These are phyloP conservation scores for Canavalia ensiformis DNA, from an alignment of 306 rosid genomes.

Conservation along the genomic window DNA sequence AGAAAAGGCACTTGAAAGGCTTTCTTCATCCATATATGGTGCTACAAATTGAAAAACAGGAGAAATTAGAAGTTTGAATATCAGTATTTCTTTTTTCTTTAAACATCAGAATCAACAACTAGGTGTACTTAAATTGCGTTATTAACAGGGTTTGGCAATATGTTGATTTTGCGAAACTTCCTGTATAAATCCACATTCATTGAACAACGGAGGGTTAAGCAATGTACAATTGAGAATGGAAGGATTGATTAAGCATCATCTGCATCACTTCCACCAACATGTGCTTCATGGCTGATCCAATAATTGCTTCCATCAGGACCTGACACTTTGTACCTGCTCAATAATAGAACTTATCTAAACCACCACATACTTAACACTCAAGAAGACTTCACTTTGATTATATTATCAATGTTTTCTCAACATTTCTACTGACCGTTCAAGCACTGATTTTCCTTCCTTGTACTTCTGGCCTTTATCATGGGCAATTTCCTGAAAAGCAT, in stretches of 20 bases:
- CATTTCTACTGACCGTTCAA: constrained; percentile 72
- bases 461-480: constrained; percentile 69
- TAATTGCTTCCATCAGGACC: constrained; percentile 89
- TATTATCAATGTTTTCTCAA: constrained; percentile 39
- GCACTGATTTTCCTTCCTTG: constrained; percentile 79
- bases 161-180: constrained; percentile 51
- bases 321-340: constrained; percentile 71
- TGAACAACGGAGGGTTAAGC: constrained; percentile 55
- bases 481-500: constrained; percentile 68
- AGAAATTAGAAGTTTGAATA: constrained; percentile 44
- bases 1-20: constrained; percentile 18
- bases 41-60: constrained; percentile 46
- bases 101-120: constrained; percentile 44
- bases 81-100: not conserved
- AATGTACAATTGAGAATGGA: constrained; percentile 64
- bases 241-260: constrained; percentile 67
- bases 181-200: constrained; percentile 49
- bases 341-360: constrained; percentile 55
- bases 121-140: constrained; percentile 51
- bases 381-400: constrained; percentile 35
- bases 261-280: constrained; percentile 85
- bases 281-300: constrained; percentile 74
- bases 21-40: constrained; percentile 47
- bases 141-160: constrained; percentile 44
- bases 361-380: constrained; percentile 9